Evolutionary conservation across 495 filamentous ascomycete genomes (phyloP).

Genomic region (Chaetomidium leptoderma): DNA sequence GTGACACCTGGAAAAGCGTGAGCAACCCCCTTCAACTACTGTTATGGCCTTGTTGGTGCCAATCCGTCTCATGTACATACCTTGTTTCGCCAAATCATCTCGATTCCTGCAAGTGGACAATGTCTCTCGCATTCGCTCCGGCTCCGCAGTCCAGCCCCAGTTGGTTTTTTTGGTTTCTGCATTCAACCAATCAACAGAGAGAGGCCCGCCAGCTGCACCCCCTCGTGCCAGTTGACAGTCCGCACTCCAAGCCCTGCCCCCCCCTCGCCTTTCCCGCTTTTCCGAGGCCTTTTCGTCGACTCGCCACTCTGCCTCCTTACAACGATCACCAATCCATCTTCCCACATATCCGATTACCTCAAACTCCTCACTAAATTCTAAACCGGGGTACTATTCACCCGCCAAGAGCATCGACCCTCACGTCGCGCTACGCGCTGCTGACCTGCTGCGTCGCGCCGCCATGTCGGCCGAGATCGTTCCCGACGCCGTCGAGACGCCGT

Average conservation of each 20-base stretch:
- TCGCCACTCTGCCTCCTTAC: constrained; percentile 20
- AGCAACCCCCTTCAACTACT: no score
- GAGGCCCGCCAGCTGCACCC: neutral
- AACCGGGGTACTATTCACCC: constrained; percentile 11
- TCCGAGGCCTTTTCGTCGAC: neutral
- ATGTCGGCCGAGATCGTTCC: constrained; percentile 21
- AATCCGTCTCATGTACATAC: no score
- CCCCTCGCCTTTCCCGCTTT: constrained; percentile 7
- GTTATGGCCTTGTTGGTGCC: no score
- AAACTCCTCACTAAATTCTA: constrained; percentile 15
- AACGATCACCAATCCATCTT: constrained; percentile 24
- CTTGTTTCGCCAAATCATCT: no score
- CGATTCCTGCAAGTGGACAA: no score
- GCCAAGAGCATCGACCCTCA: constrained; percentile 15
- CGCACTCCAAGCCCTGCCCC: neutral
- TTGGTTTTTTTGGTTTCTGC: no score
- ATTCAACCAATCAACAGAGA: no score
- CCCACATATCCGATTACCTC: constrained; percentile 19
- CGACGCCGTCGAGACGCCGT: constrained; percentile 19
- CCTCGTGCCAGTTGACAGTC: neutral
- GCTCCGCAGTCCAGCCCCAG: no score
- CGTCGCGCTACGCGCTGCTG: constrained; percentile 6
- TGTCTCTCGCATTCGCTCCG: no score
- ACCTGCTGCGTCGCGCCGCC: constrained; percentile 8
- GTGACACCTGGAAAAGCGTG: no score